A percentile compares a stretch with the other conserved stretches of the same genome.
Evolutionary conservation across 2,329 filamentous ascomycete genomes (phyloP).

Genomic region (Hymenoscyphus salicellus): DNA sequence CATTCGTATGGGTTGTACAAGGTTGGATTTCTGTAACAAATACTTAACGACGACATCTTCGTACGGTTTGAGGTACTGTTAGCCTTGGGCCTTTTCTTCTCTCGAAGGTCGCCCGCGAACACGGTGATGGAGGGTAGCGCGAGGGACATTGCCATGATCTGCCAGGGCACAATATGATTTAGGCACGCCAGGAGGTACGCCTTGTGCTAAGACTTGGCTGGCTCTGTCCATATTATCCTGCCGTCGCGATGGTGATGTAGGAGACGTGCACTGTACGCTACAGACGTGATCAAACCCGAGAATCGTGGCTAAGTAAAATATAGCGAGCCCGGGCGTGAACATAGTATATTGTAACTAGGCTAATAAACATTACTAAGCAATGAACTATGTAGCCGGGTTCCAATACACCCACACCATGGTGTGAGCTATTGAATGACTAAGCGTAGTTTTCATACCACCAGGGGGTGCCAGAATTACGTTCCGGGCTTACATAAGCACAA

Average conservation of each 20-base stretch:
- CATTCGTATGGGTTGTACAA: constrained; percentile 19
- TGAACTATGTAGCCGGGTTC: too few relatives aligned
- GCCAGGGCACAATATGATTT: constrained; percentile 25
- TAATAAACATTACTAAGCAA: too few relatives aligned
- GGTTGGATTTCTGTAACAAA: constrained; percentile 18
- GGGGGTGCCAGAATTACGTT: too few relatives aligned
- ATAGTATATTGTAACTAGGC: too few relatives aligned
- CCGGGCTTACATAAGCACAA: too few relatives aligned
- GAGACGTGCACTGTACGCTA: too few relatives aligned
- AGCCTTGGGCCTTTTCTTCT: constrained; percentile 8
- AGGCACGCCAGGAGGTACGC: constrained; percentile 16
- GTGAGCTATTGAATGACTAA: too few relatives aligned
- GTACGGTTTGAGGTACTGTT: constrained; percentile 8
- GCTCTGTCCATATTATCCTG: constrained; percentile 16
- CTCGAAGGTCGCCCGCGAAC: constrained; percentile 13
- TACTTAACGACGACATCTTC: constrained; percentile 12
- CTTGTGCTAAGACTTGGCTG: constrained; percentile 25
- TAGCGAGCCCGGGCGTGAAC: too few relatives aligned
- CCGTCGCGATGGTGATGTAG: constrained; percentile 15
- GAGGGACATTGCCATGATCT: constrained; percentile 17
- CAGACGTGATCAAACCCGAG: too few relatives aligned
- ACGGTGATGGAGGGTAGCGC: constrained; percentile 14
- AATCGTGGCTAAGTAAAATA: too few relatives aligned
- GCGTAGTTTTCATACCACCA: too few relatives aligned
- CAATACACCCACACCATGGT: too few relatives aligned